Evolutionary conservation across 352 stramenopile genomes (phyloP), one percentile per base, ranked within the genome.

Genomic region (Ophiocytium majus): DNA sequence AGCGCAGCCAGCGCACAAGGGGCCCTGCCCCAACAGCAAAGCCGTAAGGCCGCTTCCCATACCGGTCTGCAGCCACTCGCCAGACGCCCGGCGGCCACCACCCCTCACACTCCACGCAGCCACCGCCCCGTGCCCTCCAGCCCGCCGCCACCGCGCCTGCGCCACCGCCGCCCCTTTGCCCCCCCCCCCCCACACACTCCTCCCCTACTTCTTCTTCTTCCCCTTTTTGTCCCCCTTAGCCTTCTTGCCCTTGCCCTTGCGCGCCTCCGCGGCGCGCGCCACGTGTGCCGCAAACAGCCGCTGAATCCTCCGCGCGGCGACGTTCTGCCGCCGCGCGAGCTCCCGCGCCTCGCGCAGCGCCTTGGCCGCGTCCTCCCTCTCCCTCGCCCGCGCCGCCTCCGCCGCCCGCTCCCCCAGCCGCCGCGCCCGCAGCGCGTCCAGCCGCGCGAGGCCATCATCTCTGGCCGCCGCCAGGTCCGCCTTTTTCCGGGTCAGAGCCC

Each of bases 161-260:
- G n/a, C n/a, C n/a, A n/a, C n/a, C n/a, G n/a, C n/a, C n/a, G n/a
- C n/a, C 0, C 79, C 79, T 35, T 83, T 83, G 23, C 78, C 63
- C 28, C 79, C n/a, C n/a, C n/a, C n/a, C n/a, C n/a, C n/a, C n/a
- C n/a, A n/a, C n/a, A n/a, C n/a, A n/a, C 63, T 82, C n/a, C 43
- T 82, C 10, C 78, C 50, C 10, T 86, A 85, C 50, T 88, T 88
- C 80, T 87, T 87, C 23, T 86, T 86, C 5, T 37, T 66, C n/a
- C 74, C 82, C 10, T 63, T 63, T 23, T 86, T 86, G 10, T 57
- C 78, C 14, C 75, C 34, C 64, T 76, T 76, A 10, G 31, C 63
- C 36, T 86, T 88, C 79, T 85, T 88, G 31, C 33, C 75, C 37
- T 84, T 85, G 66, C 43, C 75, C 19, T 50, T 79, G 31, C 63